Evolutionary conservation across 2,329 filamentous ascomycete species (phyloP), one percentile per base, ranked within the genome.

Genomic region (Penicillium sp.): DNA sequence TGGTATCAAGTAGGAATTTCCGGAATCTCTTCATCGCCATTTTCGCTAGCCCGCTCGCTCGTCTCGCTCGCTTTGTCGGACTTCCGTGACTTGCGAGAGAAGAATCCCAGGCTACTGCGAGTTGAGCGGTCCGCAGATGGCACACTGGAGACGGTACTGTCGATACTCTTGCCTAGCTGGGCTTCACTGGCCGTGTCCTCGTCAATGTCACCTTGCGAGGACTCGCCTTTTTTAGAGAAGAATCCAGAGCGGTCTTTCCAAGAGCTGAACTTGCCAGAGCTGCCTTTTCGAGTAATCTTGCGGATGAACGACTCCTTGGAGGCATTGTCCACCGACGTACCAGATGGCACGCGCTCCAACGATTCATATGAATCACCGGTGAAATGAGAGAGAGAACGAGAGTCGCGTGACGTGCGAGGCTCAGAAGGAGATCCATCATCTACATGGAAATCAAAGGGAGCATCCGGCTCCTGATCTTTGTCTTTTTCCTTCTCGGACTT

Each of bases 241-340:
- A 74, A 49, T 8, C 67, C 63, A 6, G 64, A 65, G 26, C 72
- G 69, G 39, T 74, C 71, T 53, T 75, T 75, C 72, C 72, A 75
- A 10, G 70, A 70, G 33, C 71, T 73, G 53, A 75, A 75, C 45
- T 73, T 75, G 59, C 70, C 68, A 8, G 70, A 72, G 50, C 69
- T 73, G 34, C 71, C 67, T 47, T 75, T 75, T 36, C 72, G 69
- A 6, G 71, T 74, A 39, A 75, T 70, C 47, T 73, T 74, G 40
- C 71, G 72, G 43, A 75, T 74, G 37, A 75, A 71, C 6, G 71
- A 73, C 44, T 73, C 72, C 47, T 73, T 74, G 4, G 65, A 58
- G 23, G 57, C 52, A 35, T 64, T 62, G 33, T 73, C 69, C 4
- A 62, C 58, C 9, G 68, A 67, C 8, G 68, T 62, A 10, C 59